Evolutionary conservation across 2,329 filamentous ascomycete genomes (phyloP).

Genomic region (Triangularia setosa): DNA sequence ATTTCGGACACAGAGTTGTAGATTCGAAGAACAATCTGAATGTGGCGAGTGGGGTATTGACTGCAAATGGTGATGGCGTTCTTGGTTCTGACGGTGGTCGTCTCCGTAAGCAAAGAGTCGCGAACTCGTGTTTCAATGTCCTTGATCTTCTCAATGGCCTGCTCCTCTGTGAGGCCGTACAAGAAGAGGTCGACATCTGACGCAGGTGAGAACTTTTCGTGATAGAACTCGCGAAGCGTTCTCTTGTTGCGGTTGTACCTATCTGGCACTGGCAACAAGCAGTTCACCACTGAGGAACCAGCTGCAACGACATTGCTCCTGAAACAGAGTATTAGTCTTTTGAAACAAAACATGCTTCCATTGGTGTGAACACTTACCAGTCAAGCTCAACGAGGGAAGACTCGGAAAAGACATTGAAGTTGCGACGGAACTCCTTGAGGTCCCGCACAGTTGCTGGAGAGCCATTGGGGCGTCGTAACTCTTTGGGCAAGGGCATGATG

Average conservation of each 20-base stretch:
- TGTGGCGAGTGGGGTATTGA: constrained; percentile 77
- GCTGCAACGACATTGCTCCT: constrained; percentile 68
- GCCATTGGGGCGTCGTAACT: constrained; percentile 58
- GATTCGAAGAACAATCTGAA: constrained; percentile 79
- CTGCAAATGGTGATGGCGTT: constrained; percentile 79
- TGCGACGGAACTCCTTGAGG: constrained; percentile 68
- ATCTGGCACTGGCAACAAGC: constrained; percentile 66
- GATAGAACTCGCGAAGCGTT: constrained; percentile 68
- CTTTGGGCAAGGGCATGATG: constrained; percentile 62
- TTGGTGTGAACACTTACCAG: constrained; percentile 54
- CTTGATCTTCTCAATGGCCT: constrained; percentile 79
- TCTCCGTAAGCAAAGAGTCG: constrained; percentile 76
- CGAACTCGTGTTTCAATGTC: constrained; percentile 72
- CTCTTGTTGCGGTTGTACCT: constrained; percentile 60
- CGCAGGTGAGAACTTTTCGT: constrained; percentile 74
- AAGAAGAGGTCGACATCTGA: constrained; percentile 86
- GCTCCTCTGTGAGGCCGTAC: constrained; percentile 71
- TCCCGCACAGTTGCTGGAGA: constrained; percentile 64
- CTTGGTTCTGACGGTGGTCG: constrained; percentile 79
- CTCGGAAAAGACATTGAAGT: constrained; percentile 81
- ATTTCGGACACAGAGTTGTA: constrained; percentile 84
- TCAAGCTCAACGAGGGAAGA: constrained; percentile 70
- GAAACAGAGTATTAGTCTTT: neutral
- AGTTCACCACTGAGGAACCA: constrained; percentile 77
- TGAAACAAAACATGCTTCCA: neutral